These are phyloP conservation scores for Spathaspora boniae DNA, from an alignment of 805 yeast species.

Conservation along the genomic window DNA sequence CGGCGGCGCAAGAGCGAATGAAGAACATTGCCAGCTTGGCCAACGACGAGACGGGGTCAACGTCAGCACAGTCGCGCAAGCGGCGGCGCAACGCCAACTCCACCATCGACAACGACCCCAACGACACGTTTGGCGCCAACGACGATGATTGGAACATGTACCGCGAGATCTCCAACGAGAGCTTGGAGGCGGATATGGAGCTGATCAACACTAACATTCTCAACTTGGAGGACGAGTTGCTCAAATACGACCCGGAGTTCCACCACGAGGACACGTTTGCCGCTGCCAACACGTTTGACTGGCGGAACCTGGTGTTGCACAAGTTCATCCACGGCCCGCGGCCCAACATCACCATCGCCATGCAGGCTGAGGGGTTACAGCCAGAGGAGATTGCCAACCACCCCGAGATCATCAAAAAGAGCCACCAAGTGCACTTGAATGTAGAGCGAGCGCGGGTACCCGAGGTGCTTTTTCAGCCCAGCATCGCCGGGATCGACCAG, in stretches of 20 bases:
- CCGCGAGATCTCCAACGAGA: conserved; percentile 71
- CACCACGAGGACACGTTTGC: conserved; percentile 82
- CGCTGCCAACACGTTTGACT: conserved; percentile 65
- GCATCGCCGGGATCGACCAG: conserved; percentile 92
- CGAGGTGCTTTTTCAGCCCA: conserved; percentile 88
- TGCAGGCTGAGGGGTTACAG: conserved; percentile 40
- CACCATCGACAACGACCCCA: conserved; percentile 85
- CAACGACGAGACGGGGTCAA: conserved; percentile 53
- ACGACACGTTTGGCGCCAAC: conserved; percentile 90
- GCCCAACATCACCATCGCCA: conserved; percentile 60
- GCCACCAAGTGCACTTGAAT: conserved; percentile 87
- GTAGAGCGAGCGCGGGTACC: conserved; percentile 90
- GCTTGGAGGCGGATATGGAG: conserved; percentile 78
- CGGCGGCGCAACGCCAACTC: conserved; percentile 47
- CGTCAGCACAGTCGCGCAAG: conserved; percentile 46
- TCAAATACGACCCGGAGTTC: conserved; percentile 82
- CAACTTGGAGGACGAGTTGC: conserved; percentile 67
- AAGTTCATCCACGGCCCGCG: conserved; percentile 87
- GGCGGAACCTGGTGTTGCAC: conserved; percentile 78
- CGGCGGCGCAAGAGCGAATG: conserved; percentile 91
- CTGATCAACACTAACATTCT: conserved; percentile 61
- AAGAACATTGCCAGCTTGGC: conserved; percentile 86
- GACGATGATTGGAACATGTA: conserved; percentile 96
- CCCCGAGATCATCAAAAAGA: conserved; percentile 74
- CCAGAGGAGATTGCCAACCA: conserved; percentile 42